Evolutionary conservation across 192 early-diverging fungal species (phyloP).

Genomic region (Linnemannia elongata): DNA sequence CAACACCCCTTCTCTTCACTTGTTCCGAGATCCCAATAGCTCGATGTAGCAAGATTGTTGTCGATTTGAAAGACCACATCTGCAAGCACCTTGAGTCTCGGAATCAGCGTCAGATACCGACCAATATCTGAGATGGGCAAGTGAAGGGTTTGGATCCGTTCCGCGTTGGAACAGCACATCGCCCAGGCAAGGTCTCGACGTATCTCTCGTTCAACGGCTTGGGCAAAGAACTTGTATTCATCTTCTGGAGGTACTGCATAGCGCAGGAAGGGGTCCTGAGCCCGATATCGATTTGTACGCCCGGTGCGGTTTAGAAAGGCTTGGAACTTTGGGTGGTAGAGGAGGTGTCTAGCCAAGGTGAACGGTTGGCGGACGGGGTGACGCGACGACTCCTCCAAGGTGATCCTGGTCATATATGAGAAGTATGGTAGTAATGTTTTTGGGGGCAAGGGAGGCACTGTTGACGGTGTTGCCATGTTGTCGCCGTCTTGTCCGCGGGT

Average conservation of each 20-base stretch:
- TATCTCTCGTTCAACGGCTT: not conserved
- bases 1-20: no score
- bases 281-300: no score
- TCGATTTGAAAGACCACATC: constrained; percentile 20
- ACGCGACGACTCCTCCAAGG: no score
- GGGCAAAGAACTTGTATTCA: not conserved
- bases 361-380: no score
- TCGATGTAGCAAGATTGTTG: no score
- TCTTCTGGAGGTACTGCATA: no score
- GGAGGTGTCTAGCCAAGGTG: no score
- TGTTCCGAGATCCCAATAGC: no score
- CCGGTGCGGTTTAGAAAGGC: no score
- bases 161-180: not conserved
- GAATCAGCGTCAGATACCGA: not conserved
- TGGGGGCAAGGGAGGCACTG: not conserved
- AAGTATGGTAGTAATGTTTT: not conserved
- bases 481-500: not conserved
- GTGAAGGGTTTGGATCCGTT: not conserved
- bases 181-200: not conserved
- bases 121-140: not conserved
- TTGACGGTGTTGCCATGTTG: not conserved
- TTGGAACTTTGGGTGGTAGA: no score
- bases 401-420: no score
- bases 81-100: constrained; percentile 4
- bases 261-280: no score